Evolutionary conservation across 2,329 filamentous ascomycete species (phyloP).

Genomic region (Fusarium temperatum): DNA sequence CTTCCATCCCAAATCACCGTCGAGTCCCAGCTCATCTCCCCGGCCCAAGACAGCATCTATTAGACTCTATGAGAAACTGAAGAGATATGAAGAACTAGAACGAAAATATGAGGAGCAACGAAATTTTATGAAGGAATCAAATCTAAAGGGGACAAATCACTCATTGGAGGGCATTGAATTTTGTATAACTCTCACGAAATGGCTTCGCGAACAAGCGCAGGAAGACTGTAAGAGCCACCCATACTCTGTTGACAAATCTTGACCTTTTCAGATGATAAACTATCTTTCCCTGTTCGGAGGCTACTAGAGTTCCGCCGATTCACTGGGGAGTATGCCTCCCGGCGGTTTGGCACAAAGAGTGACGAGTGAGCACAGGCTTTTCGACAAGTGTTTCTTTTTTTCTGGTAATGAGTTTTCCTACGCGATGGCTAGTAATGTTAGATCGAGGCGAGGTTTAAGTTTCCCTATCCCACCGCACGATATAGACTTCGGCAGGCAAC

Average conservation of each 20-base stretch:
- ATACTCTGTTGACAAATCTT: background rate
- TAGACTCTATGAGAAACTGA: background rate
- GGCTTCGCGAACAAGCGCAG: background rate
- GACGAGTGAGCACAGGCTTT: background rate
- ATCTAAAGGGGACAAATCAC: background rate
- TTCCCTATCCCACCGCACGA: background rate
- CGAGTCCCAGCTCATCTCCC: background rate
- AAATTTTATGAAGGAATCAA: fast-evolving
- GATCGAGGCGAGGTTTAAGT: background rate
- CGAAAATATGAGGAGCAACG: background rate
- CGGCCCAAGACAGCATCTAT: background rate
- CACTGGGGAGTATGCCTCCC: background rate
- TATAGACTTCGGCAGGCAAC: no score
- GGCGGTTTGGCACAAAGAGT: background rate
- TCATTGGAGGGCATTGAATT: background rate
- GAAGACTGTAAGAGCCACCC: background rate
- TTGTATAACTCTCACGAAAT: background rate
- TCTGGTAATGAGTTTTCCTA: background rate
- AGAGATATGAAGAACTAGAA: background rate
- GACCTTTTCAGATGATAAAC: fast-evolving
- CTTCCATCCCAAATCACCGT: background rate
- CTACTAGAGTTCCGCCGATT: background rate
- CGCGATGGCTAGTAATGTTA: background rate
- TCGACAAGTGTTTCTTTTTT: background rate
- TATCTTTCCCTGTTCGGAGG: fast-evolving